Percentiles rank a stretch among this genome's conserved stretches.
Conservation (phyloP, 1,284 basidiomycete species). For the Boletellus sp. region DNA sequence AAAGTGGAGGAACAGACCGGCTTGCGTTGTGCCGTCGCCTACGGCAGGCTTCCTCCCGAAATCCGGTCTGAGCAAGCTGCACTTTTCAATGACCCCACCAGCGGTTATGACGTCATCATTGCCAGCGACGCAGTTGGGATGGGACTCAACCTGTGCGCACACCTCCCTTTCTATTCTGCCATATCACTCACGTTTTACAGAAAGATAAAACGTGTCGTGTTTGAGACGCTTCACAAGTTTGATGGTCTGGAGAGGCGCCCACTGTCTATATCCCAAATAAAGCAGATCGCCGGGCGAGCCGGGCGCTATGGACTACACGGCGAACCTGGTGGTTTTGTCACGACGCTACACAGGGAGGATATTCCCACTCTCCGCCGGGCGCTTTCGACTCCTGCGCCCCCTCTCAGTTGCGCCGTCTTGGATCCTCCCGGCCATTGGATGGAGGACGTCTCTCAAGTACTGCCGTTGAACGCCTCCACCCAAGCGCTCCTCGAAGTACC, state of each 20-base stretch:
- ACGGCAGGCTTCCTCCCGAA: conserved; percentile 77
- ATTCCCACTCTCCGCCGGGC: conserved; percentile 57
- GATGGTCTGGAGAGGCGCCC: conserved; percentile 53
- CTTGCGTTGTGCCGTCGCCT: conserved; percentile 72
- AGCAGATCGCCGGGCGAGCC: conserved; percentile 95
- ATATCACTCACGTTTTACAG: conserved; percentile 40
- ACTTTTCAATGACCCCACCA: conserved; percentile 67
- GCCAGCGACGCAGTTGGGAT: conserved; percentile 84
- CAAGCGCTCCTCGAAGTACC: conserved; percentile 44
- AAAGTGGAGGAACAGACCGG: conserved; percentile 62
- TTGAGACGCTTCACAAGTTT: conserved; percentile 75
- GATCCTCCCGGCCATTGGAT: conserved; percentile 26
- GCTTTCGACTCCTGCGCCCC: conserved; percentile 37
- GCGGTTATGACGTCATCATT: conserved; percentile 69
- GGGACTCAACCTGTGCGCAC: conserved; percentile 75
- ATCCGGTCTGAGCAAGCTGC: conserved; percentile 75
- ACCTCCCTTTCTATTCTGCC: background rate
- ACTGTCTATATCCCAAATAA: conserved; percentile 80
- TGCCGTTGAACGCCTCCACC: conserved; percentile 40
- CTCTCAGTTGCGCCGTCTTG: conserved; percentile 36
- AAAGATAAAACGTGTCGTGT: conserved; percentile 90
- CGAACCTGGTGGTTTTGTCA: conserved; percentile 61
- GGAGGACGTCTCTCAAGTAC: conserved; percentile 29
- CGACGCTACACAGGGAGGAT: conserved; percentile 68
- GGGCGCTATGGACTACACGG: conserved; percentile 83